phyloP scores from a whole-genome alignment of 306 rosid species.

The Begonia loranthoides region DNA sequence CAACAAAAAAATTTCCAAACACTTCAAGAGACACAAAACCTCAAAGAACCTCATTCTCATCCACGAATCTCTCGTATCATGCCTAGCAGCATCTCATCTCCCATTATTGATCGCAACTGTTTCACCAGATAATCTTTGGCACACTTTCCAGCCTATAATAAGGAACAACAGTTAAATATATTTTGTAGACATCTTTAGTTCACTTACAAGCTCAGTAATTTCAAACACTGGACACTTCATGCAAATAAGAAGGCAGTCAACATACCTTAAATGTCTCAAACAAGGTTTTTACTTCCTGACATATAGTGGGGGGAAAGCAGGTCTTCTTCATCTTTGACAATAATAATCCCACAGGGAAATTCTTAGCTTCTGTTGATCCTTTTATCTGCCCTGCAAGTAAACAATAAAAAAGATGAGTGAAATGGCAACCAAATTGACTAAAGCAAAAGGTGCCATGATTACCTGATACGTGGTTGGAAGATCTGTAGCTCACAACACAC shows the following conservation, averaged over 20 bases:
- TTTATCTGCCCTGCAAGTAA: constrained; percentile 15
- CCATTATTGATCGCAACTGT: constrained; percentile 29
- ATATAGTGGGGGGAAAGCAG: constrained; percentile 22
- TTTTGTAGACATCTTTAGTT: too few species aligned
- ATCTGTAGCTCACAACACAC: constrained; percentile 46
- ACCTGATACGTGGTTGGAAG: constrained; percentile 23
- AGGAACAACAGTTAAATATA: not conserved
- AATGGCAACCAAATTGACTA: not conserved
- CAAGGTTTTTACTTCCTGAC: constrained; percentile 20
- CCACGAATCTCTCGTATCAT: constrained; percentile 27
- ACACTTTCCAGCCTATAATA: constrained; percentile 32
- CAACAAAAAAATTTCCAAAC: constrained; percentile 13
- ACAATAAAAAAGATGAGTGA: not conserved
- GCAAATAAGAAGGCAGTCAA: not conserved
- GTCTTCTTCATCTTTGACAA: constrained; percentile 23
- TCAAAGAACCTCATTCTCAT: constrained; percentile 31
- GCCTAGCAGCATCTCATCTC: constrained; percentile 32
- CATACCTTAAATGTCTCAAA: constrained; percentile 24
- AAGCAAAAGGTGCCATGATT: not conserved
- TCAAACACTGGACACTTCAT: not conserved
- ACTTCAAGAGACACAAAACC: constrained; percentile 19
- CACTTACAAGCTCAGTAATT: too few species aligned
- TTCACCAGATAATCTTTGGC: constrained; percentile 21
- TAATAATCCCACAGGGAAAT: constrained; percentile 14
- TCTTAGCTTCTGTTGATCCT: not conserved